Evolutionary conservation across 805 yeast genomes (phyloP).

Genomic region (Cyberlindnera nakhonratchasimensis): DNA sequence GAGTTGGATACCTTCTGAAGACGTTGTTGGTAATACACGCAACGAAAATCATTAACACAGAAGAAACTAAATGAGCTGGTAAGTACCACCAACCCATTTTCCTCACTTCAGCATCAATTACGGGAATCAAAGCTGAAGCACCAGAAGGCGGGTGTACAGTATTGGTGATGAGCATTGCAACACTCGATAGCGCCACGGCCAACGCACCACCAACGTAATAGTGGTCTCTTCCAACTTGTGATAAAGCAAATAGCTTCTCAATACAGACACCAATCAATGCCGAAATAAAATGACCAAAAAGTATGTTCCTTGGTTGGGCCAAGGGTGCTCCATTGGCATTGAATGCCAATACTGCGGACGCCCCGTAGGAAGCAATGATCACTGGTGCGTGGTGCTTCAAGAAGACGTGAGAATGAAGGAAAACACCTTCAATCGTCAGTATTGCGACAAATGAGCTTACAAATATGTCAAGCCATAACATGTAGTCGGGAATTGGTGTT

Average conservation of each 20-base stretch:
- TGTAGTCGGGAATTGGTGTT: constrained; percentile 31
- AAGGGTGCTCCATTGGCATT: constrained; percentile 55
- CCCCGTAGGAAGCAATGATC: constrained; percentile 57
- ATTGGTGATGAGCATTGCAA: constrained; percentile 48
- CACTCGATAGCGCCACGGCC: constrained; percentile 51
- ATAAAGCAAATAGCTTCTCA: constrained; percentile 49
- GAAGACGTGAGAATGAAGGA: constrained; percentile 37
- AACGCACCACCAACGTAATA: constrained; percentile 58
- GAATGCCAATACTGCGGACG: constrained; percentile 57
- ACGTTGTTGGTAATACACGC: constrained; percentile 55
- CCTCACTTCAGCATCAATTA: constrained; percentile 42
- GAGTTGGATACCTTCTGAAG: constrained; percentile 49
- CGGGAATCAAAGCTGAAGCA: constrained; percentile 61
- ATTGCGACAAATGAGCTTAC: constrained; percentile 46
- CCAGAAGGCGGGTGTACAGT: constrained; percentile 74
- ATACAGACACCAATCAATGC: constrained; percentile 53
- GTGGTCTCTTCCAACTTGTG: constrained; percentile 40
- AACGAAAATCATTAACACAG: constrained; percentile 44
- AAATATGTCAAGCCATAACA: constrained; percentile 45
- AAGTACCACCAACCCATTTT: constrained; percentile 64
- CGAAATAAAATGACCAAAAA: constrained; percentile 53
- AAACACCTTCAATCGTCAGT: constrained; percentile 43
- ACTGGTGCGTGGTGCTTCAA: constrained; percentile 40
- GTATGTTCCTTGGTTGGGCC: constrained; percentile 60
- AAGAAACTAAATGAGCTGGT: constrained; percentile 49